Conservation (phyloP, 139 green algal species). For the Bryopsis sp. region DNA sequence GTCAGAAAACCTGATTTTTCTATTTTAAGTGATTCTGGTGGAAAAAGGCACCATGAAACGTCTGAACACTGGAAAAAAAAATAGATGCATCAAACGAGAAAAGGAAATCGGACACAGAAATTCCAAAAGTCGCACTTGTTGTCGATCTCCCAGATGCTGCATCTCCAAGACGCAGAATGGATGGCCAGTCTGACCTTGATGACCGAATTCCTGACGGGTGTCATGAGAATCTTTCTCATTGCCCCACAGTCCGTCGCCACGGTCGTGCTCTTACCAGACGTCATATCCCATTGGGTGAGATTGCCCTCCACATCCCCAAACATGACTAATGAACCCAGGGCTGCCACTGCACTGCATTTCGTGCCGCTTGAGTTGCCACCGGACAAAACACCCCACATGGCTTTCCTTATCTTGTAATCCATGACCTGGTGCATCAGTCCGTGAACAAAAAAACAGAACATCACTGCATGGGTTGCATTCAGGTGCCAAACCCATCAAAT, state of each 20-base stretch:
- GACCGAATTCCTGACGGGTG: neutral
- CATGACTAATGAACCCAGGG: slow-evolving; percentile 20
- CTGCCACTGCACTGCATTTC: slow-evolving; percentile 3
- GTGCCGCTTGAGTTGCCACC: neutral
- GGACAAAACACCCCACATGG: neutral
- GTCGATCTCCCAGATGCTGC: slow-evolving; percentile 11
- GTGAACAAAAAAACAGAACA: neutral
- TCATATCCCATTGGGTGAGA: slow-evolving; percentile 60
- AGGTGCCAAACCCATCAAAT: neutral
- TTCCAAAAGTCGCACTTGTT: neutral
- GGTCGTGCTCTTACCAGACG: slow-evolving; percentile 27
- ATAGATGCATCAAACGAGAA: too few species aligned
- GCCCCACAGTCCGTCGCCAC: slow-evolving; percentile 21
- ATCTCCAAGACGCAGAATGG: slow-evolving; percentile 6
- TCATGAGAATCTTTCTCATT: neutral
- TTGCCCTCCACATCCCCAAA: slow-evolving; percentile 58
- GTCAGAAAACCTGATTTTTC: too few species aligned
- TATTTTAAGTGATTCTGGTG: too few species aligned
- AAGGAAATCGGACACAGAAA: too few species aligned
- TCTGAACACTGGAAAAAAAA: neutral
- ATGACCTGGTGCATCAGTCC: neutral
- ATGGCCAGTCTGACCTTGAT: neutral
- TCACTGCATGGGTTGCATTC: neutral
- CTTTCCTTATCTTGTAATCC: neutral
- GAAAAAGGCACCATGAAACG: neutral